Percentiles rank a stretch among this genome's conserved stretches.
phyloP scores from a whole-genome alignment of 116 monocot genomes.

The Iris pallida region DNA sequence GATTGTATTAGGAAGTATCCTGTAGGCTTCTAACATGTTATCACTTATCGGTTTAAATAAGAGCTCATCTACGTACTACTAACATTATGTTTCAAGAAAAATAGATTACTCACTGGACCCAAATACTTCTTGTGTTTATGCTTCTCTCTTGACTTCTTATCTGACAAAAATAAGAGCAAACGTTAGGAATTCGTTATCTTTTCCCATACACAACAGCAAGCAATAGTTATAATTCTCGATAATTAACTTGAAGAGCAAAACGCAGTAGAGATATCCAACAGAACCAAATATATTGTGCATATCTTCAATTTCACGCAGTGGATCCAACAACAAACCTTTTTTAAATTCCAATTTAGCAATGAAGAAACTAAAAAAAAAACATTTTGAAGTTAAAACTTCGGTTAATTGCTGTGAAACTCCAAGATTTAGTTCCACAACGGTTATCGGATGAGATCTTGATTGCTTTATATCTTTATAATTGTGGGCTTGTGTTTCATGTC shows the following conservation, averaged over 20 bases:
- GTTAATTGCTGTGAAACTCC: too few species aligned
- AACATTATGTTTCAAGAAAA: background rate
- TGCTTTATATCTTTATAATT: too few species aligned
- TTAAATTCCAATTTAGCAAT: background rate
- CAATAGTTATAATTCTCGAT: background rate
- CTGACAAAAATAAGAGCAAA: constrained; percentile 2
- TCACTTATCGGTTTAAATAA: background rate
- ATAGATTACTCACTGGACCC: constrained; percentile 7
- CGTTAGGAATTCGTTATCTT: background rate
- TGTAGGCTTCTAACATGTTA: too few species aligned
- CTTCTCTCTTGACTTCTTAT: constrained; percentile 10
- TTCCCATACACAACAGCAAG: background rate
- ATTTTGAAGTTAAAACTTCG: too few species aligned
- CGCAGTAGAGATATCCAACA: background rate
- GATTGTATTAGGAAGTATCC: background rate
- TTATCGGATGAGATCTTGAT: too few species aligned
- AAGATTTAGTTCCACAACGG: too few species aligned
- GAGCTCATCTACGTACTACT: background rate
- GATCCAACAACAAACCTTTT: background rate
- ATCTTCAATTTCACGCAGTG: background rate
- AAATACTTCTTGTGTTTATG: constrained; percentile 11
- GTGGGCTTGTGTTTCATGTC: too few species aligned
- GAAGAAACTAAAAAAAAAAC: background rate
- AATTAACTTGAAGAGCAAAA: background rate
- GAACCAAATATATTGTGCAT: background rate